Evolutionary conservation across 495 filamentous ascomycete species (phyloP), one percentile per base, ranked within the genome.

Genomic region (Saxophila tyrrhenica): DNA sequence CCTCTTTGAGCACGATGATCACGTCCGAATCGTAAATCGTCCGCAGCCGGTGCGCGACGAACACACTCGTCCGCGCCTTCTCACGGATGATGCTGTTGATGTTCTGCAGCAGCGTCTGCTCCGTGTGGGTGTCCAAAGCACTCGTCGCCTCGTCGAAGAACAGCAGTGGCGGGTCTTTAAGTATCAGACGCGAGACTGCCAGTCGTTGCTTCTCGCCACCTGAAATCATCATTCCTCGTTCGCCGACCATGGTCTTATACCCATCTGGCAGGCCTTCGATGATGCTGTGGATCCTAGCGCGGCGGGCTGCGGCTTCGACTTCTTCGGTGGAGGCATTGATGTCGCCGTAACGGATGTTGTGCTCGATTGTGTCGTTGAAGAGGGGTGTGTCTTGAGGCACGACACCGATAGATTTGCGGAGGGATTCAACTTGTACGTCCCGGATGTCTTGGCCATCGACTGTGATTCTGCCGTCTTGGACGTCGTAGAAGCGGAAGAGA

Each of bases 111-210:
- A 98, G 74, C 0, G 85, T 82, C 68, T 94, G 87, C 68, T 98
- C 92, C 0, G 92, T 97, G 65, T 96, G 87, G 0, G 94, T 96
- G 64, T 98, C 92, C 45, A 98, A 73, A 0, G 92, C 94, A 47
- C 87, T 94, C 0, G 94, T 98, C 70, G 92, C 92, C 73, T 98
- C 92, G 62, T 98, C 92, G 60, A 97, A 97, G 77, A 98, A 97
- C 0, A 97, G 71, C 32, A 97, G 69, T 5, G 89, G 85, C 0
- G 92, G 91, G 61, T 98, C 87, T 61, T 98, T 98, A 43, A 98
- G 71, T 0, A 98, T 76, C 35, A 97, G 65, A 25, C 92, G 75
- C 5, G 87, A 86, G 20, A 98, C 81, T 1, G 94, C 92, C 25
- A 98, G 70, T 3, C 92, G 80, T 65, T 98, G 92, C 69, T 97